A percentile compares a stretch with the other conserved stretches of the same genome.
Conservation (phyloP, 1,284 basidiomycete species). For the Trichosporon faecale region DNA sequence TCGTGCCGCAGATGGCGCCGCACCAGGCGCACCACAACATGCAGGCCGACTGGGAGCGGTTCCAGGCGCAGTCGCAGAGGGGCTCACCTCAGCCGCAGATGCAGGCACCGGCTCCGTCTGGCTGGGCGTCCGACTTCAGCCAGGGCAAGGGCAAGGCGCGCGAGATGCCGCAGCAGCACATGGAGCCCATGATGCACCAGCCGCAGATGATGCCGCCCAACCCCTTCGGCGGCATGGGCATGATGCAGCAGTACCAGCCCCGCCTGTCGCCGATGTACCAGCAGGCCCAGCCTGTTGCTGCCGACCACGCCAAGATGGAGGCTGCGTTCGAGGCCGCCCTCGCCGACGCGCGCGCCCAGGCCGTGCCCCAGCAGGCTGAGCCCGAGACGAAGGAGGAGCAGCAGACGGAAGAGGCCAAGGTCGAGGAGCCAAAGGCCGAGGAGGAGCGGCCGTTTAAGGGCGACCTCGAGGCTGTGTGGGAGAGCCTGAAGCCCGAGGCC, state of each 20-base stretch:
- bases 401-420: conserved; percentile 56
- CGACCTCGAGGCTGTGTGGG: conserved; percentile 54
- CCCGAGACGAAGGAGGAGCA: conserved; percentile 28
- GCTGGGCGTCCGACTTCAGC: conserved; percentile 21
- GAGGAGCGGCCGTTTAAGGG: conserved; percentile 43
- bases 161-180: conserved; percentile 15
- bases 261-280: conserved; percentile 23
- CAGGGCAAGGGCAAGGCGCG: conserved; percentile 32
- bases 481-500: conserved; percentile 53
- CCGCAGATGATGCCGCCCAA: conserved; percentile 18
- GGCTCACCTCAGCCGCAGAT: conserved; percentile 11
- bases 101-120: background rate
- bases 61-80: conserved; percentile 25
- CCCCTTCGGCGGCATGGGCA: conserved; percentile 19
- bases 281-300: conserved; percentile 41
- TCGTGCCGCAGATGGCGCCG: conserved; percentile 9
- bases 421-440: conserved; percentile 50
- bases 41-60: conserved; percentile 19
- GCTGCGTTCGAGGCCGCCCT: conserved; percentile 76
- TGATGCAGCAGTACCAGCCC: conserved; percentile 24
- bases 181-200: conserved; percentile 15
- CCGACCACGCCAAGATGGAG: conserved; percentile 55
- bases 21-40: conserved; percentile 15
- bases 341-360: conserved; percentile 58
- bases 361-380: conserved; percentile 6